These are phyloP conservation scores for Apiotrichum laibachii DNA, from an alignment of 1,284 basidiomycete genomes.

Conservation along the genomic window DNA sequence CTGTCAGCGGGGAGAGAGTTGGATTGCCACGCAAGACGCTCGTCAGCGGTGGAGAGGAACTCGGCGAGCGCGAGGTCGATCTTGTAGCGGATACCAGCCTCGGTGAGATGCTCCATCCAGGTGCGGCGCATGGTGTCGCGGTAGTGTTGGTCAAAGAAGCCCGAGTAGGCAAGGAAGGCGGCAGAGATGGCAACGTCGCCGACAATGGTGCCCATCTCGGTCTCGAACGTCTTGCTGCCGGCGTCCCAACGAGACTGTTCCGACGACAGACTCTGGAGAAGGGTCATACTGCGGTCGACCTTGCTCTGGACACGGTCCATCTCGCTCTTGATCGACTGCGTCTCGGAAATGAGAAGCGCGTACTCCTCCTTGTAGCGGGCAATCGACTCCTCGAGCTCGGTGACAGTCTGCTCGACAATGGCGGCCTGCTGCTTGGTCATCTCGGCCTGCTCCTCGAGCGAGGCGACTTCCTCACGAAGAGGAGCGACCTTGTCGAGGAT, in stretches of 20 bases:
- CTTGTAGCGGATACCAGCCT: constrained; percentile 92
- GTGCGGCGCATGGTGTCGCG: constrained; percentile 96
- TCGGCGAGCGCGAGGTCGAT: constrained; percentile 87
- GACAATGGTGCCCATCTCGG: constrained; percentile 97
- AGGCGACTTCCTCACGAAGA: constrained; percentile 90
- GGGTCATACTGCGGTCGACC: constrained; percentile 93
- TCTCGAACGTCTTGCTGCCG: constrained; percentile 93
- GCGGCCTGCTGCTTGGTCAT: constrained; percentile 88
- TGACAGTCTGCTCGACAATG: constrained; percentile 87
- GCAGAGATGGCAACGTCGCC: constrained; percentile 95
- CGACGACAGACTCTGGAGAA: constrained; percentile 90
- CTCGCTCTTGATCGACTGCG: constrained; percentile 93
- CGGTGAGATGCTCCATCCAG: constrained; percentile 83
- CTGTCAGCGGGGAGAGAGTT: constrained; percentile 92
- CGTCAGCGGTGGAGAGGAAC: constrained; percentile 95
- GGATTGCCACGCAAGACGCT: constrained; percentile 92
- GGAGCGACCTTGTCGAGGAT: constrained; percentile 98
- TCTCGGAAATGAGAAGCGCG: constrained; percentile 93
- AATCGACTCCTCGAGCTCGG: constrained; percentile 90
- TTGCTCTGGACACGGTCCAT: constrained; percentile 98
- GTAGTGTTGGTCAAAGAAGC: constrained; percentile 98
- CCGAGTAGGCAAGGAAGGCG: constrained; percentile 94
- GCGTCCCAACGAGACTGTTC: constrained; percentile 93
- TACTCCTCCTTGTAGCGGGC: constrained; percentile 96
- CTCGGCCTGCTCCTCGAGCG: constrained; percentile 85